phyloP scores from a whole-genome alignment of 106 monocot genomes.

The Xerophyta viscosa region DNA sequence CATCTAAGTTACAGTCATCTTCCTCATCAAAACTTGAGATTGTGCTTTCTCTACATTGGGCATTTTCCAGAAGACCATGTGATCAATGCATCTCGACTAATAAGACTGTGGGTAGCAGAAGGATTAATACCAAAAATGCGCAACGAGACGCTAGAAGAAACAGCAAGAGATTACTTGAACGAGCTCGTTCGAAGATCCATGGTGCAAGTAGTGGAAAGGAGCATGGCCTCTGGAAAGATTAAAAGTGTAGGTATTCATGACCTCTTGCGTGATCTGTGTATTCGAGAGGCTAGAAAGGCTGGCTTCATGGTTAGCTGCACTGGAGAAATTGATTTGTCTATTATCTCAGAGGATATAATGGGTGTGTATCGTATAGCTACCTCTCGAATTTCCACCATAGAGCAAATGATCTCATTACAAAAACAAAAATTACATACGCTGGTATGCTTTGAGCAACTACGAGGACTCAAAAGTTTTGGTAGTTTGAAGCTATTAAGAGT shows the following conservation, averaged over 20 bases:
- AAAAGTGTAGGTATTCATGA: not conserved
- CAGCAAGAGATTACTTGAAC: not conserved
- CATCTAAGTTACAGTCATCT: not conserved
- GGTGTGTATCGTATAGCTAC: too few species aligned
- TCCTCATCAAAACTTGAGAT: not conserved
- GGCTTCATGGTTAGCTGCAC: not conserved
- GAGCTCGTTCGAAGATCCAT: not conserved
- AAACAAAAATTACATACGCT: not conserved
- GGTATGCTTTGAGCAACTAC: not conserved
- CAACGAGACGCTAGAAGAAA: not conserved
- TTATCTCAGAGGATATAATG: not conserved
- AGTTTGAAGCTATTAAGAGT: not conserved
- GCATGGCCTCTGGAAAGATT: not conserved
- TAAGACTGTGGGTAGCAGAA: not conserved
- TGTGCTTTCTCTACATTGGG: not conserved
- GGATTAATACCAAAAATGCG: not conserved
- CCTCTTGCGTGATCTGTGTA: not conserved
- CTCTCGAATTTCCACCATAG: not conserved
- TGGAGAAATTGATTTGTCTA: not conserved
- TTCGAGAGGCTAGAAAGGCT: not conserved
- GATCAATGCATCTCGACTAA: not conserved
- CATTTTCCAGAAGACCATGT: not conserved
- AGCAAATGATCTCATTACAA: not conserved
- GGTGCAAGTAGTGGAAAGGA: not conserved
- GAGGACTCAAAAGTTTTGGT: not conserved